Evolutionary conservation across 768 basidiomycete species (phyloP).

Genomic region (Podaxis sp.): DNA sequence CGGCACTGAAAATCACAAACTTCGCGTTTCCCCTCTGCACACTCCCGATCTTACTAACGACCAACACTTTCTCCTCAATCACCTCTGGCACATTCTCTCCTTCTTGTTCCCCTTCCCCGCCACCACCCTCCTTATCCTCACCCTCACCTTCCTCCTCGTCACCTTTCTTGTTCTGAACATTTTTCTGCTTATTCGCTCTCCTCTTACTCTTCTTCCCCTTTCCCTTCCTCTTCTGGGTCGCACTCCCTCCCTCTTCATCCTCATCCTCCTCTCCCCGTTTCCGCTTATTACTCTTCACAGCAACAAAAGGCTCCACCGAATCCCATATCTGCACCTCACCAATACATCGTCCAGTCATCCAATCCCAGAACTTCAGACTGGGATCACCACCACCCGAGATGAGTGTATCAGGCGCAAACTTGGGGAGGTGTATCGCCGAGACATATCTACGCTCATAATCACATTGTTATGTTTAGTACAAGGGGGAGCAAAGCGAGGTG

Average conservation of each 20-base stretch:
- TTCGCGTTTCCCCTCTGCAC: conserved; percentile 32
- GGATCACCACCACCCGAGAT: conserved; percentile 91
- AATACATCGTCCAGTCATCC: conserved; percentile 58
- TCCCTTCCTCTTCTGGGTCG: conserved; percentile 19
- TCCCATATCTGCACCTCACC: conserved; percentile 51
- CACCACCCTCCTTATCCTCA: conserved; percentile 13
- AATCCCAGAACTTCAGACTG: conserved; percentile 75
- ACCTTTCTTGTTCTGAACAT: conserved; percentile 23
- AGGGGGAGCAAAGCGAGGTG: background rate
- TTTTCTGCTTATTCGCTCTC: conserved; percentile 18
- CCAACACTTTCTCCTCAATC: conserved; percentile 41
- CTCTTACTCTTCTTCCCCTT: conserved; percentile 22
- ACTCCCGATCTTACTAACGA: conserved; percentile 55
- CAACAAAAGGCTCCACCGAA: conserved; percentile 48
- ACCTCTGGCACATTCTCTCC: background rate
- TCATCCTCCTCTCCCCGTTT: conserved; percentile 28
- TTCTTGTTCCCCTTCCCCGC: conserved; percentile 10
- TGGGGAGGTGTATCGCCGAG: conserved; percentile 74
- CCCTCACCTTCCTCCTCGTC: conserved; percentile 18
- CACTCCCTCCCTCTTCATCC: conserved; percentile 21
- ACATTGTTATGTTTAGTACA: background rate
- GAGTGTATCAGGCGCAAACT: conserved; percentile 42
- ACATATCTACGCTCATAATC: conserved; percentile 59
- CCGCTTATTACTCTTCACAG: conserved; percentile 30
- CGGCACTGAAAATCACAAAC: conserved; percentile 61